Percentiles rank a stretch among this genome's conserved stretches.
Evolutionary conservation across 2,329 filamentous ascomycete genomes (phyloP).

Genomic region (Albifimbria verrucaria): DNA sequence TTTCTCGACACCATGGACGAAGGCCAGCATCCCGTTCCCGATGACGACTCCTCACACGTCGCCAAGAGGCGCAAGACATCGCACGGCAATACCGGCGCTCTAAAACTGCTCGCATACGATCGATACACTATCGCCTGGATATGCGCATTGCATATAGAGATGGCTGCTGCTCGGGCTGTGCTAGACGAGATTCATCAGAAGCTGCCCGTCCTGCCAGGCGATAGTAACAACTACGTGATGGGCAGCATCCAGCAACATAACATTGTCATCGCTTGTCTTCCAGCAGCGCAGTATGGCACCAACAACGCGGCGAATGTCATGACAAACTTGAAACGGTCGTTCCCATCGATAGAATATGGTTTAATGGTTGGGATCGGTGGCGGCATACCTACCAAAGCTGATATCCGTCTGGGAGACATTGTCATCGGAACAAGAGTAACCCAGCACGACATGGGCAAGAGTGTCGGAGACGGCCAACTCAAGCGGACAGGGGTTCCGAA

Average conservation of each 20-base stretch:
- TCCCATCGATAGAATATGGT: conserved; percentile 18
- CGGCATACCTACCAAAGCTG: conserved; percentile 10
- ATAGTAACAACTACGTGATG: conserved; percentile 20
- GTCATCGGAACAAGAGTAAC: conserved; percentile 21
- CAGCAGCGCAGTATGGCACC: conserved; percentile 12
- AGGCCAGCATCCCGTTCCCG: neutral
- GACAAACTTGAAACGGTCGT: conserved; percentile 36
- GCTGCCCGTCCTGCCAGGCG: conserved; percentile 1
- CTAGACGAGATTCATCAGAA: conserved; percentile 19
- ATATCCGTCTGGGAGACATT: conserved; percentile 21
- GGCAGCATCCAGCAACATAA: conserved; percentile 18
- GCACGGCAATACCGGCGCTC: neutral
- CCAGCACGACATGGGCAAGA: conserved; percentile 22
- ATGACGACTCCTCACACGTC: neutral
- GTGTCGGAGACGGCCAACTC: conserved; percentile 4
- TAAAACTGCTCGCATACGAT: neutral
- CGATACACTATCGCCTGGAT: conserved; percentile 29
- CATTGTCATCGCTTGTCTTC: conserved; percentile 22
- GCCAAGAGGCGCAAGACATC: neutral
- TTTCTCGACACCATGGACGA: too few species aligned
- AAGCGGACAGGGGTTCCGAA: neutral
- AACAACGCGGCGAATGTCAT: conserved; percentile 18
- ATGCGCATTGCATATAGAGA: conserved; percentile 21
- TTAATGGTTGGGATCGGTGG: conserved; percentile 23
- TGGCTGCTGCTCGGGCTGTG: conserved; percentile 21